phyloP scores from a whole-genome alignment of 1,284 basidiomycete genomes.

The Naganishia albida region DNA sequence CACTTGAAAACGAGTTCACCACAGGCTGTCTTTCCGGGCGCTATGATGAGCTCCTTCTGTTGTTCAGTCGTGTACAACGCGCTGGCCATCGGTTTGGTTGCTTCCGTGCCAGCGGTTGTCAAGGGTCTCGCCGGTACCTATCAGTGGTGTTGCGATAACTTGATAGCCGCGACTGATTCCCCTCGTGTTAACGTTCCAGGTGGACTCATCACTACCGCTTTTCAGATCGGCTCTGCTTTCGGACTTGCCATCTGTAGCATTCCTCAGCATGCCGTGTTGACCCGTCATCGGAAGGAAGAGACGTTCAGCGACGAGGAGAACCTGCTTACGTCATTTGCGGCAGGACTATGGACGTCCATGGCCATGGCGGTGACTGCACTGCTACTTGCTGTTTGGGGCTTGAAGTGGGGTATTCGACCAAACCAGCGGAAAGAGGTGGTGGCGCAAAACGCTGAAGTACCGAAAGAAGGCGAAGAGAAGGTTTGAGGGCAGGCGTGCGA shows the following conservation, averaged over 20 bases:
- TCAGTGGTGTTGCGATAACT: background rate
- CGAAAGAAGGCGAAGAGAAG: too few species aligned
- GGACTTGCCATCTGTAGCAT: slow-evolving; percentile 14
- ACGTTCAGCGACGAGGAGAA: background rate
- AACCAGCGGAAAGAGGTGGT: too few species aligned
- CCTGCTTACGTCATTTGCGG: background rate
- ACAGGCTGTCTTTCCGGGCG: slow-evolving; percentile 2
- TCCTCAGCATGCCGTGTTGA: background rate
- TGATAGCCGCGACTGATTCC: too few species aligned
- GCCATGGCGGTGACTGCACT: background rate
- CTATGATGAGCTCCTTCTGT: background rate
- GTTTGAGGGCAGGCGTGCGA: too few species aligned
- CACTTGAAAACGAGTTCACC: background rate
- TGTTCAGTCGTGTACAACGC: slow-evolving; percentile 12
- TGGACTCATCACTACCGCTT: slow-evolving; percentile 9
- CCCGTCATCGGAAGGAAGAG: too few species aligned
- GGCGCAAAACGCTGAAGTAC: too few species aligned
- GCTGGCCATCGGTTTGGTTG: background rate
- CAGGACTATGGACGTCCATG: slow-evolving; percentile 1
- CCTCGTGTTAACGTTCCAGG: background rate
- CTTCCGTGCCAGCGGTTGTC: background rate
- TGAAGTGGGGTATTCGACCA: too few species aligned
- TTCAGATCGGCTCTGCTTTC: slow-evolving; percentile 4
- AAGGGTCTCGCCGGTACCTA: slow-evolving; percentile 9
- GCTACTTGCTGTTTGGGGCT: too few species aligned